Conservation (phyloP, 2,329 filamentous ascomycete species). For the Cryphonectria japonica region DNA sequence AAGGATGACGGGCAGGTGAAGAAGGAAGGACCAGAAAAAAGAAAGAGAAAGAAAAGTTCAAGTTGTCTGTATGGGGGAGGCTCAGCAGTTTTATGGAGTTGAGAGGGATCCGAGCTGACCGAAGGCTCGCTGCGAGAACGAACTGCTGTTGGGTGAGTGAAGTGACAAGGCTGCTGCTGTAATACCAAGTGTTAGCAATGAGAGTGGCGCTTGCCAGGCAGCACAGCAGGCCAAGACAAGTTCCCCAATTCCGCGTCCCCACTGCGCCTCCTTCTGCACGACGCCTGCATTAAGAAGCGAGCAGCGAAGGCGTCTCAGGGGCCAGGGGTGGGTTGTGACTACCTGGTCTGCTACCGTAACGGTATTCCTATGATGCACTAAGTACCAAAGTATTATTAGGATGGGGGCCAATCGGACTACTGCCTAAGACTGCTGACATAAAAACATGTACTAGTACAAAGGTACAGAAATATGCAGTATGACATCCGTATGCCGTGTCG, state of each 20-base stretch:
- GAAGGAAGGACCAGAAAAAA: neutral
- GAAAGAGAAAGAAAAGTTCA: neutral
- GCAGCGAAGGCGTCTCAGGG: neutral
- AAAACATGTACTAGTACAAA: too few relatives aligned
- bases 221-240: neutral
- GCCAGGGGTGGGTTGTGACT: neutral
- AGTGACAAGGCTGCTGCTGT: neutral
- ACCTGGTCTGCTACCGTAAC: neutral
- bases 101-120: conserved; percentile 9
- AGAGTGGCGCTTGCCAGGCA: neutral
- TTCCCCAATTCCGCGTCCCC: neutral
- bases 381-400: neutral
- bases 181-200: neutral
- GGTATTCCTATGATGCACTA: neutral
- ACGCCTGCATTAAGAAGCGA: neutral
- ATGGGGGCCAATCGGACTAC: neutral
- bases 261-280: neutral
- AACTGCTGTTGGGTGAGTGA: neutral
- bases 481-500: neutral
- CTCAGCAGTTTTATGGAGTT: conserved; percentile 7
- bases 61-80: neutral
- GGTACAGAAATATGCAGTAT: too few relatives aligned
- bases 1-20: neutral
- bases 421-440: neutral
- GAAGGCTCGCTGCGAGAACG: neutral